Evolutionary conservation across 192 early-diverging fungal genomes (phyloP), one percentile per base, ranked within the genome.

Genomic region (Coemansia brasiliensis): DNA sequence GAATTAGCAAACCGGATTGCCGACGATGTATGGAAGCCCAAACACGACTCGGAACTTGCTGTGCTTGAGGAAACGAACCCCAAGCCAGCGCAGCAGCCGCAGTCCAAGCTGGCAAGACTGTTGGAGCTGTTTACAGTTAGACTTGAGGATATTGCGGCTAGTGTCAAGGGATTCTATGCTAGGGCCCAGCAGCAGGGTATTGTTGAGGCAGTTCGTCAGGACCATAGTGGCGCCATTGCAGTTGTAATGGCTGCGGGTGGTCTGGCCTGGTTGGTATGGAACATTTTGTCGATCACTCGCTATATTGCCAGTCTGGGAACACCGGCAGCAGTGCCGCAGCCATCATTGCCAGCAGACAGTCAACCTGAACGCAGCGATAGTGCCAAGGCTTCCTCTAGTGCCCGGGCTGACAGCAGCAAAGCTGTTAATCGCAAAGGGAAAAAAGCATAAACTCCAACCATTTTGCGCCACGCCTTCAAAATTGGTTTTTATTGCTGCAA

Each of bases 1-100:
- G 69, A 71, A 13, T 84, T 85, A 32, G 94, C 93, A 17, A 77
- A 85, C 52, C 68, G 77, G 29, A 82, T 94, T 45, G 83, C 90
- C 12, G 77, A 87, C 5, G 86, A 96, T 56, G 85, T 84, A 45
- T 96, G 90, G 89, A 74, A 60, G 53, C 80, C 87, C 59, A 95
- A 94, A 83, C 51, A 84, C 58, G 81, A 83, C 35, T 61, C 88
- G 16, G 93, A 95, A 69, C 64, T 65, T 49, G 72, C 66, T 18
- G 57, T 75, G 24, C 43, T 52, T 32, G 62, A 65, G 55, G 72
- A 66, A 3, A 15, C 52, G 25, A 59, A 55, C n/a, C 72, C 72
- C 26, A 69, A 65, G 50, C 58, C 66, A 41, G 62, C 59, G 0
- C 9, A 46, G 25, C 24, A 50, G 15, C 26, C 66, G 0, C 37